Conservation (phyloP, 2,329 filamentous ascomycete genomes). For the Torrubiella hemipterigena region DNA sequence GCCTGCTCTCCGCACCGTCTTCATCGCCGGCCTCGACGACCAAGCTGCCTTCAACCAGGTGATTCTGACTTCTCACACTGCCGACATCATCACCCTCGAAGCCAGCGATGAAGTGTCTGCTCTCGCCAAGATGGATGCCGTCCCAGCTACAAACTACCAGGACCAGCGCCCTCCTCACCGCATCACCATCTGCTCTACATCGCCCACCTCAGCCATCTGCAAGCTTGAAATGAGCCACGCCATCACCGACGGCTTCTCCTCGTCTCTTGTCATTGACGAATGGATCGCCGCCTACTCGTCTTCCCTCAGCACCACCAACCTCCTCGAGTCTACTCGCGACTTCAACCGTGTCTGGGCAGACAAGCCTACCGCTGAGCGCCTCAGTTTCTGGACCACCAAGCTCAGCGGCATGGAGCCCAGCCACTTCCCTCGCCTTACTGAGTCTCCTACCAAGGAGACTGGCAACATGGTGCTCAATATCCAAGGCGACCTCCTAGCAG, state of each 20-base stretch:
- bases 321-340: neutral
- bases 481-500: neutral
- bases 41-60: slow-evolving; percentile 3
- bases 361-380: neutral
- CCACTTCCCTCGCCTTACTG: slow-evolving; percentile 2
- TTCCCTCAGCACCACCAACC: slow-evolving; percentile 1
- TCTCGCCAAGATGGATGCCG: neutral
- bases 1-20: slow-evolving; percentile 6
- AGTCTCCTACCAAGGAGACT: neutral
- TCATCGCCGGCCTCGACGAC: slow-evolving; percentile 3
- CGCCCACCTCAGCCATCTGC: slow-evolving; percentile 3
- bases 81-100: neutral
- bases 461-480: neutral
- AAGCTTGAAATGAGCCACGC: slow-evolving; percentile 8
- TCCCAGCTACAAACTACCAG: neutral
- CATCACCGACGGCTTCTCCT: slow-evolving; percentile 6
- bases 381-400: slow-evolving; percentile 6
- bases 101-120: neutral
- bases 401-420: slow-evolving; percentile 6
- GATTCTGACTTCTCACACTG: slow-evolving; percentile 1
- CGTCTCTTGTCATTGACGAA: slow-evolving; percentile 3
- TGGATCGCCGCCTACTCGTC: slow-evolving; percentile 4
- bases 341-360: neutral
- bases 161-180: slow-evolving; percentile 1
- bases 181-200: slow-evolving; percentile 2